Percentiles rank a stretch among this genome's conserved stretches.
phyloP scores from a whole-genome alignment of 805 yeast species.

The Starmerella gropengiesseri region DNA sequence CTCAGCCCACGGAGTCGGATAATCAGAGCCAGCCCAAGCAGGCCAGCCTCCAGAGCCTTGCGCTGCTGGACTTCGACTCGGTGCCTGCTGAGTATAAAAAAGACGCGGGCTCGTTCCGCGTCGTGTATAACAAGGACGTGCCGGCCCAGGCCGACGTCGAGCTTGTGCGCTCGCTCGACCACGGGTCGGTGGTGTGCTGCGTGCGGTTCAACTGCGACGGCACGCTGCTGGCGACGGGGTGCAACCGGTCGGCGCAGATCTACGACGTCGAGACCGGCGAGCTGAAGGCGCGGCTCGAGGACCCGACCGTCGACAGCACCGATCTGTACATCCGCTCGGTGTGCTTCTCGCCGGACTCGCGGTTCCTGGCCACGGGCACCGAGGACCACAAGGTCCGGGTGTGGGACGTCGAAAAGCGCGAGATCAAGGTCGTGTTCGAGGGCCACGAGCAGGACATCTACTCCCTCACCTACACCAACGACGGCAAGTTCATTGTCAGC shows the following conservation, averaged over 20 bases:
- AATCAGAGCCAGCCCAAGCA: no score
- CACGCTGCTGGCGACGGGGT: conserved; percentile 87
- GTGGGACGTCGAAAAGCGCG: conserved; percentile 85
- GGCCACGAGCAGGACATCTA: conserved; percentile 98
- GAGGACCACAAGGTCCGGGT: conserved; percentile 70
- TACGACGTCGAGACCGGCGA: conserved; percentile 88
- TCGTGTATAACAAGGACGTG: conserved; percentile 80
- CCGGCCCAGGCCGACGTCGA: conserved; percentile 71
- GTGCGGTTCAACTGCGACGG: conserved; percentile 89
- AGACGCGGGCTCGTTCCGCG: conserved; percentile 74
- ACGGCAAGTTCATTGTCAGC: conserved; percentile 83
- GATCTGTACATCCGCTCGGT: conserved; percentile 91
- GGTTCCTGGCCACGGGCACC: conserved; percentile 86
- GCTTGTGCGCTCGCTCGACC: conserved; percentile 79
- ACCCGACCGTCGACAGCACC: conserved; percentile 63
- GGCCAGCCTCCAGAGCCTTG: no score
- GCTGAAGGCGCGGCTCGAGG: conserved; percentile 72
- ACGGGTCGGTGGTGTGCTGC: conserved; percentile 92
- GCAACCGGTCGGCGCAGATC: conserved; percentile 91
- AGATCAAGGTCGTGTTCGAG: conserved; percentile 64
- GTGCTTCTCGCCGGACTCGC: conserved; percentile 92
- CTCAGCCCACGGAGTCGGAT: no score
- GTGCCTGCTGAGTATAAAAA: conserved; percentile 71
- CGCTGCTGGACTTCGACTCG: conserved; percentile 64
- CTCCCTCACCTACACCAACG: conserved; percentile 88